Conservation (phyloP, 345 rosid genomes). For the Trapa bicornis region DNA sequence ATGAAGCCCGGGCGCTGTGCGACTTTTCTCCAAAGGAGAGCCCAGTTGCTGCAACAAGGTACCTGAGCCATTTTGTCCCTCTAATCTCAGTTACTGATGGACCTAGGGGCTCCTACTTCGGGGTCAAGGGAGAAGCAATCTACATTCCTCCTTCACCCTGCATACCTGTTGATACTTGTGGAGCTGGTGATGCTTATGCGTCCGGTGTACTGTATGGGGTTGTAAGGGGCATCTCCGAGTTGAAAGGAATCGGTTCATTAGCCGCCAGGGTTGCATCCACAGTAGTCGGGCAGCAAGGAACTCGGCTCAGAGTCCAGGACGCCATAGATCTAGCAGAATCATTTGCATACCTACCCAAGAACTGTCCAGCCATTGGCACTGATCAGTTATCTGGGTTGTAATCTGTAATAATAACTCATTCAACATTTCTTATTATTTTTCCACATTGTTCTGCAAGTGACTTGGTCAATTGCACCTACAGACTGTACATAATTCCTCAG, state of each 20-base stretch:
- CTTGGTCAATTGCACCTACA: background rate
- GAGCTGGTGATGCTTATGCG: slow-evolving; percentile 94
- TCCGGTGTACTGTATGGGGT: slow-evolving; percentile 80
- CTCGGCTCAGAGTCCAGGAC: slow-evolving; percentile 69
- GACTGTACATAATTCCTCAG: background rate
- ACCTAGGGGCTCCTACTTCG: slow-evolving; percentile 74
- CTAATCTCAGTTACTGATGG: slow-evolving; percentile 85
- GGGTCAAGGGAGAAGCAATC: slow-evolving; percentile 91
- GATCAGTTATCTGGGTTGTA: slow-evolving; percentile 58
- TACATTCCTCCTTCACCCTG: slow-evolving; percentile 79
- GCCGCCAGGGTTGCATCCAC: slow-evolving; percentile 88
- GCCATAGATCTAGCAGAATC: slow-evolving; percentile 58
- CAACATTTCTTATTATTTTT: background rate
- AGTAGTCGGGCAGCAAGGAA: slow-evolving; percentile 84
- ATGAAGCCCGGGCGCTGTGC: slow-evolving; percentile 81
- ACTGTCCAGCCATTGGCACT: slow-evolving; percentile 46
- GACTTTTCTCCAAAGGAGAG: slow-evolving; percentile 63
- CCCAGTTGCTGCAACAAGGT: slow-evolving; percentile 62
- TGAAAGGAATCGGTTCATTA: slow-evolving; percentile 69
- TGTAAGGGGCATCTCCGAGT: slow-evolving; percentile 55
- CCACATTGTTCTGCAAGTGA: background rate
- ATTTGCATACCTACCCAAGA: slow-evolving; percentile 30
- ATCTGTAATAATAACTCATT: slow-evolving; percentile 3
- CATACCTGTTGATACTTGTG: slow-evolving; percentile 71
- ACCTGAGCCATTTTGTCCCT: slow-evolving; percentile 85